Evolutionary conservation across 495 filamentous ascomycete species (phyloP).

Genomic region (Tetracladium setigerum): DNA sequence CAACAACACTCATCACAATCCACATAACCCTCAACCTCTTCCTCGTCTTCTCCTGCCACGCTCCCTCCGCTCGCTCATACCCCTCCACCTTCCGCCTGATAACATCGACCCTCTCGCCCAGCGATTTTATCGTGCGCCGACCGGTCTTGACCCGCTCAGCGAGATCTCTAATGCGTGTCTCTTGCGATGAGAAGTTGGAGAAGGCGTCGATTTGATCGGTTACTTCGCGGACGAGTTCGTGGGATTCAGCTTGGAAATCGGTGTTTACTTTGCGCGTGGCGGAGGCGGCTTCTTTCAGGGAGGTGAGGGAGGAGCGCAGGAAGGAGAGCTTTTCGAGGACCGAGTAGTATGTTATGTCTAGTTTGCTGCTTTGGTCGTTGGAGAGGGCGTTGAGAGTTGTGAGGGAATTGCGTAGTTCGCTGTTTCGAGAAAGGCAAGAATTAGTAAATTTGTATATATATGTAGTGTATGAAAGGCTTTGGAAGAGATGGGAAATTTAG

Average conservation of each 20-base stretch:
- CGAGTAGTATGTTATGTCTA: conserved; percentile 85
- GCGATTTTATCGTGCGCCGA: conserved; percentile 51
- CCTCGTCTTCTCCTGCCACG: conserved; percentile 64
- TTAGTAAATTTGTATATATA: not conserved
- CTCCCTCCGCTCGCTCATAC: conserved; percentile 63
- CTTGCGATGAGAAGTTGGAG: conserved; percentile 62
- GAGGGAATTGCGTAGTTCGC: conserved; percentile 28
- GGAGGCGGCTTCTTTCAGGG: conserved; percentile 61
- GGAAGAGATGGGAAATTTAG: not conserved
- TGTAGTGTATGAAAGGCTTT: not conserved
- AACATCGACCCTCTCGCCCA: conserved; percentile 58
- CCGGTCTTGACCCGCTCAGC: conserved; percentile 58
- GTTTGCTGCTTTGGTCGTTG: conserved; percentile 53
- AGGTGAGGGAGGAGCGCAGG: conserved; percentile 58
- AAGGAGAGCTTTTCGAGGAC: conserved; percentile 69
- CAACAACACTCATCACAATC: conserved; percentile 37
- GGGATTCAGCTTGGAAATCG: conserved; percentile 55
- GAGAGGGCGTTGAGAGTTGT: conserved; percentile 35
- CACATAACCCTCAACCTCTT: conserved; percentile 55
- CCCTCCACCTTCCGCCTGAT: conserved; percentile 57
- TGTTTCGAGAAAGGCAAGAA: not conserved
- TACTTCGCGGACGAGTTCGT: conserved; percentile 53
- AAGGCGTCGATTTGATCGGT: conserved; percentile 57
- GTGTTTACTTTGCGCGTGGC: conserved; percentile 52
- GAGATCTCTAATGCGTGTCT: conserved; percentile 55